A percentile compares a stretch with the other conserved stretches of the same genome.
These are phyloP conservation scores for Pichia sp. DNA, from an alignment of 1,139 yeast genomes.

Conservation along the genomic window DNA sequence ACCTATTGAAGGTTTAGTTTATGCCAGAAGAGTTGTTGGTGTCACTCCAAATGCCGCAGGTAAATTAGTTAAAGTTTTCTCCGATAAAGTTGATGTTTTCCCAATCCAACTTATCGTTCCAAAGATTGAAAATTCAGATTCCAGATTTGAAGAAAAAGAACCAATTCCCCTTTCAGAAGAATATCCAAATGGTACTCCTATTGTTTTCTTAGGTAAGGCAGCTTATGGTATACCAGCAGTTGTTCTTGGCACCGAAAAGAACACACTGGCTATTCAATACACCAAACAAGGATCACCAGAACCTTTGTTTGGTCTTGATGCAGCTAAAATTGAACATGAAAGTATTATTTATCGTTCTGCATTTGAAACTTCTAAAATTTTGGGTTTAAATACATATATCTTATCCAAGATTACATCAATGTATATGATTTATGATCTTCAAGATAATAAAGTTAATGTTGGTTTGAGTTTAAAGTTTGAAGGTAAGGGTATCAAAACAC, in stretches of 20 bases:
- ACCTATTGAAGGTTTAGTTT: slow-evolving; percentile 50
- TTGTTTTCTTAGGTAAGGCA: slow-evolving; percentile 78
- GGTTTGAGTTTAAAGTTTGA: slow-evolving; percentile 87
- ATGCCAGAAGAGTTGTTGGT: slow-evolving; percentile 74
- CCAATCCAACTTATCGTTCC: slow-evolving; percentile 81
- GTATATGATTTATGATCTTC: slow-evolving; percentile 51
- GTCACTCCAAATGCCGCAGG: slow-evolving; percentile 61
- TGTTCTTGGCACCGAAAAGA: slow-evolving; percentile 44
- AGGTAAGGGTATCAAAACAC: slow-evolving; percentile 68
- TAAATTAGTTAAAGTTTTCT: slow-evolving; percentile 65
- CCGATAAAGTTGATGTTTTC: slow-evolving; percentile 46
- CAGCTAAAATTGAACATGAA: slow-evolving; percentile 51
- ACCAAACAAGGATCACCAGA: slow-evolving; percentile 44
- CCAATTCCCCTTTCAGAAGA: slow-evolving; percentile 78
- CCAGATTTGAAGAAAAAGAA: slow-evolving; percentile 62
- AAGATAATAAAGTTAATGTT: slow-evolving; percentile 55
- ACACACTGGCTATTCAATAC: slow-evolving; percentile 69
- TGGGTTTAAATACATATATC: slow-evolving; percentile 56
- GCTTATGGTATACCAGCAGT: slow-evolving; percentile 85
- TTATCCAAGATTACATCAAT: slow-evolving; percentile 75
- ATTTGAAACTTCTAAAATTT: slow-evolving; percentile 52
- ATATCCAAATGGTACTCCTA: slow-evolving; percentile 66
- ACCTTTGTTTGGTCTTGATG: slow-evolving; percentile 55
- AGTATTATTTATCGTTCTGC: slow-evolving; percentile 61
- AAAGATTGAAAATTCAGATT: slow-evolving; percentile 65